Evolutionary conservation across 75 land plant genomes (phyloP).

Genomic region (Cupressus sempervirens): DNA sequence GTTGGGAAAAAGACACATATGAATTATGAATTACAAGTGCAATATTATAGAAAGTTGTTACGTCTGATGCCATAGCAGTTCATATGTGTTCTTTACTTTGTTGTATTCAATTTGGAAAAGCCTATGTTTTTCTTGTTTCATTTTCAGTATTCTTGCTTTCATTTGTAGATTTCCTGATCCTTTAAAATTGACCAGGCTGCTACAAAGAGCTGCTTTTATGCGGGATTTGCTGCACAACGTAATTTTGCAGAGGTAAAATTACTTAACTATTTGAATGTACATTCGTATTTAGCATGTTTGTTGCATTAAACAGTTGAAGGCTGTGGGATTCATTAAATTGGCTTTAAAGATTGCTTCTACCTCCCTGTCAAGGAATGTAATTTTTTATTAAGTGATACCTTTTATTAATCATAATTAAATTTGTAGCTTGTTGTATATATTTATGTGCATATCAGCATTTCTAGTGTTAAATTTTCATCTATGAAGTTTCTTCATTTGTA

Average conservation of each 20-base stretch:
- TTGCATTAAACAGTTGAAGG: neutral
- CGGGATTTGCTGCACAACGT: conserved; percentile 94
- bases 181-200: conserved; percentile 69
- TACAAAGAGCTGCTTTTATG: conserved; percentile 95
- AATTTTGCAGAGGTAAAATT: conserved; percentile 91
- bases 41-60: neutral
- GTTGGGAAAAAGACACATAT: neutral
- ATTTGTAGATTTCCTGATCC: neutral
- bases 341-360: neutral
- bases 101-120: neutral
- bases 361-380: neutral
- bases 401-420: conserved; percentile 1
- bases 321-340: neutral
- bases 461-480: neutral
- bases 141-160: conserved; percentile 1
- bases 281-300: neutral
- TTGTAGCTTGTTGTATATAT: neutral
- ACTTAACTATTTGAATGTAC: neutral
- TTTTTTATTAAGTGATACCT: neutral
- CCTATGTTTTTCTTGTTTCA: neutral
- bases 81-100: neutral
- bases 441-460: neutral
- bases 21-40: neutral
- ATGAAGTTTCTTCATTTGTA: neutral
- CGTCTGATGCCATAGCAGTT: neutral